These are phyloP conservation scores for Neocallimastix lanati DNA, from an alignment of 192 early-diverging fungal species.

Conservation along the genomic window DNA sequence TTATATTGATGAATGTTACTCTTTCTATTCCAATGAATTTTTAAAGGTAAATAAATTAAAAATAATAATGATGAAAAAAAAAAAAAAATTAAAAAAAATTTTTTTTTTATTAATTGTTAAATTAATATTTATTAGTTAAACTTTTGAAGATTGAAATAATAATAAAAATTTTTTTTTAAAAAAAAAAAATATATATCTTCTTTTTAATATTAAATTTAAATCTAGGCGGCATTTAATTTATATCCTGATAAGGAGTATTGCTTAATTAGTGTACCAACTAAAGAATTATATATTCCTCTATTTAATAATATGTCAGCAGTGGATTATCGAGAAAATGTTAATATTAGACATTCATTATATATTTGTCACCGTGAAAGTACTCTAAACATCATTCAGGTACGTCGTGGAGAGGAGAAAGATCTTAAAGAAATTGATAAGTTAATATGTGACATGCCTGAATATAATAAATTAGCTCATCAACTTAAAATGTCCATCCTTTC, in stretches of 20 bases:
- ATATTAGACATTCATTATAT: conserved; percentile 16
- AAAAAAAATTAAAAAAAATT: too few relatives aligned
- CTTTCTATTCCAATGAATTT: conserved; percentile 21
- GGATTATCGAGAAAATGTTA: conserved; percentile 3
- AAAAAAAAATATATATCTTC: too few relatives aligned
- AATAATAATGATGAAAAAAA: too few relatives aligned
- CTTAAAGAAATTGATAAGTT: conserved; percentile 3
- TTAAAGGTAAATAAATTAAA: conserved; percentile 7
- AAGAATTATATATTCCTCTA: conserved; percentile 15
- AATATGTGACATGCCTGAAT: conserved; percentile 3
- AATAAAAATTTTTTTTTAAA: too few relatives aligned
- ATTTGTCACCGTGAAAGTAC: conserved; percentile 16
- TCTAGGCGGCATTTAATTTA: conserved; percentile 14
- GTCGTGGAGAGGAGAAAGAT: conserved; percentile 4
- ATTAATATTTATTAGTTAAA: too few relatives aligned
- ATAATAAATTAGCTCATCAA: conserved; percentile 6
- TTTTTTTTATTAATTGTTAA: too few relatives aligned
- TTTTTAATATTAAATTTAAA: too few relatives aligned
- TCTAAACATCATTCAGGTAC: conserved; percentile 6
- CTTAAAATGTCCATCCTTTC: not conserved
- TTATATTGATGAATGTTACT: conserved; percentile 20
- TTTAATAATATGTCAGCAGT: conserved; percentile 12
- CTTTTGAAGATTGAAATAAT: too few relatives aligned
- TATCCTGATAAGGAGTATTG: conserved; percentile 29
- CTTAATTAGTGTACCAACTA: conserved; percentile 18